Conservation (phyloP, 768 basidiomycete species). For the Pholiota microspora region DNA sequence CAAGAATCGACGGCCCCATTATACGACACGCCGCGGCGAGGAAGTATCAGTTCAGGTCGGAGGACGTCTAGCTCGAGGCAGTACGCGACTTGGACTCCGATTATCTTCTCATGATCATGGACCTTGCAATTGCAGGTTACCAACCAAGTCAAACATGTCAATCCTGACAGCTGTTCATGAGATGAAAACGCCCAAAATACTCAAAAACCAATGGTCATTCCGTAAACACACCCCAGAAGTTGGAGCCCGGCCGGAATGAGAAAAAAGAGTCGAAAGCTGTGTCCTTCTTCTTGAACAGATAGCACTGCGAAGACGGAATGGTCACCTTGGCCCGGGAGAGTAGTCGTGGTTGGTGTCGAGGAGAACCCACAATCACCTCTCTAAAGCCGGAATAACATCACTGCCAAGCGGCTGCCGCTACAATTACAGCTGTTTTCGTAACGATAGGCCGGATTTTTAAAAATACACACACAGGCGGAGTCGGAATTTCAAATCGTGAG, state of each 20-base stretch:
- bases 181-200: neutral
- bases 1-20: conserved; percentile 8
- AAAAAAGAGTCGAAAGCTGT: neutral
- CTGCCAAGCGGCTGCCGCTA: neutral
- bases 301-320: neutral
- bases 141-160: neutral
- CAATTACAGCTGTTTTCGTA: too few species aligned
- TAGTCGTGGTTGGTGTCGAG: neutral
- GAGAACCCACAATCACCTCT: neutral
- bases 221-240: too few species aligned
- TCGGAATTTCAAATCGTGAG: too few species aligned
- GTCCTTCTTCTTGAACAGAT: neutral
- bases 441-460: too few species aligned
- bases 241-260: neutral
- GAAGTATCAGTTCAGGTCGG: neutral
- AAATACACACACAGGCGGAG: too few species aligned
- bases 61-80: neutral
- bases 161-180: neutral
- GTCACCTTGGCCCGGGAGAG: neutral
- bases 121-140: neutral
- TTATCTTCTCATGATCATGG: neutral
- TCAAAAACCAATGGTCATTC: neutral
- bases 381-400: neutral
- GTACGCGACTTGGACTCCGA: neutral
- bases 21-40: neutral